Evolutionary conservation across 805 yeast genomes (phyloP).

Genomic region (Wickerhamomyces sydowiorum): DNA sequence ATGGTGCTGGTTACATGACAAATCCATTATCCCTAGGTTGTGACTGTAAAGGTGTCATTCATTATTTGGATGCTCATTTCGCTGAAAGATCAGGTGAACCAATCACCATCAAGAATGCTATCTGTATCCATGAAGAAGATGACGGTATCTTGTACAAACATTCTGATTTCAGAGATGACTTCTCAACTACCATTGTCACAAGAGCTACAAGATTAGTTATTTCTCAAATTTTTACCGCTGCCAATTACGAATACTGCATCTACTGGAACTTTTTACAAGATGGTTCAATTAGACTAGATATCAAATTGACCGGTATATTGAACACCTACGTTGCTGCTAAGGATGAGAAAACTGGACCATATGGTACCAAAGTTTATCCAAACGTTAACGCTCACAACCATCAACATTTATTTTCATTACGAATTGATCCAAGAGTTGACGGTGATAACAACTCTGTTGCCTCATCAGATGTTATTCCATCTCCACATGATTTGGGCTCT

Average conservation of each 20-base stretch:
- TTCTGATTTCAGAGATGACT: slow-evolving; percentile 78
- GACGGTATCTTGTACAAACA: slow-evolving; percentile 77
- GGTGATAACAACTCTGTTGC: slow-evolving; percentile 77
- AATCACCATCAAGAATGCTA: slow-evolving; percentile 66
- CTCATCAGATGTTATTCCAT: slow-evolving; percentile 54
- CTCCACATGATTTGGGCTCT: slow-evolving; percentile 57
- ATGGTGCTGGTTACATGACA: slow-evolving; percentile 84
- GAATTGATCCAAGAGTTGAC: slow-evolving; percentile 77
- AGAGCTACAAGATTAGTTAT: slow-evolving; percentile 70
- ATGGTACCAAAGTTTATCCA: slow-evolving; percentile 80
- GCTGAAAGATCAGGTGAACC: slow-evolving; percentile 64
- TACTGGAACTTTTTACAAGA: slow-evolving; percentile 83
- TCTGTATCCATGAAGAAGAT: slow-evolving; percentile 84
- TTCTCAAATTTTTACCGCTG: slow-evolving; percentile 82
- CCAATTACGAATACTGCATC: slow-evolving; percentile 80
- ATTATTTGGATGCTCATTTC: slow-evolving; percentile 76
- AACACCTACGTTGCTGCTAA: slow-evolving; percentile 64
- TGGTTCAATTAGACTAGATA: slow-evolving; percentile 75
- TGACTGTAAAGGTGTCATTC: slow-evolving; percentile 83
- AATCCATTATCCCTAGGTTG: slow-evolving; percentile 75
- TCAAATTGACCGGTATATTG: slow-evolving; percentile 77
- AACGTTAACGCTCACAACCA: slow-evolving; percentile 81
- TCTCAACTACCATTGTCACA: slow-evolving; percentile 67
- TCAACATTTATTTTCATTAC: slow-evolving; percentile 74
- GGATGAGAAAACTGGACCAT: slow-evolving; percentile 64